Evolutionary conservation across 345 rosid genomes (phyloP), one percentile per base, ranked within the genome.

Genomic region (Gossypium bickii): DNA sequence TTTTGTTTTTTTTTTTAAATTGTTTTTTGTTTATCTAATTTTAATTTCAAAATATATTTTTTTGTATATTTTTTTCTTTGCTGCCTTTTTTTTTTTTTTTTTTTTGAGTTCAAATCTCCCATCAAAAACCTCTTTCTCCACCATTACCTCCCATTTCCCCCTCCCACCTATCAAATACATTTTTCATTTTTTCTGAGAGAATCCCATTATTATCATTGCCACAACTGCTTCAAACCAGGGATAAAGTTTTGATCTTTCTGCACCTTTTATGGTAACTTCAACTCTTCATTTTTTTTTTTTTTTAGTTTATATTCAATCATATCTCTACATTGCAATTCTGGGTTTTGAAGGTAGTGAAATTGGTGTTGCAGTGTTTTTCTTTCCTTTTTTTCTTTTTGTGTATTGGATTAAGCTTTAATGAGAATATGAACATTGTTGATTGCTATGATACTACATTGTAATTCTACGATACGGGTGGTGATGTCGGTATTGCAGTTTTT

Each of bases 81-180:
- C 82, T 85, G 83, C 82, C 82, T 85, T 79, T 84, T 79, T 58
- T 58, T 18, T 84, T 79, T 58, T 58, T 18, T 45, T 45, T 45
- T 3, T 45, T 34, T 34, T 16, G 29, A 57, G 61, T 20, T 57
- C 29, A 57, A 34, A 34, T 57, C 15, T 53, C 74, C 80, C 45
- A 71, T 78, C 75, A 74, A 58, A 73, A 83, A 45, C 82, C 57
- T 77, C 78, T 51, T 67, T 67, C 80, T 64, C 62, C 60, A 52
- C 71, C 69, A 65, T 55, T 34, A 45, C 70, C 56, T 10, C 12
- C 13, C 53, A 79, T 20, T 34, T 34, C 7, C 41, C 41, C 41
- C 63, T 76, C 25, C 45, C 73, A 38, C 79, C 76, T 75, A 71
- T 77, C 82, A 76, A 47, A 58, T 5, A 47, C 44, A 24, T 60